phyloP scores from a whole-genome alignment of 768 basidiomycete species.

The Leucocoprinus leucothites region DNA sequence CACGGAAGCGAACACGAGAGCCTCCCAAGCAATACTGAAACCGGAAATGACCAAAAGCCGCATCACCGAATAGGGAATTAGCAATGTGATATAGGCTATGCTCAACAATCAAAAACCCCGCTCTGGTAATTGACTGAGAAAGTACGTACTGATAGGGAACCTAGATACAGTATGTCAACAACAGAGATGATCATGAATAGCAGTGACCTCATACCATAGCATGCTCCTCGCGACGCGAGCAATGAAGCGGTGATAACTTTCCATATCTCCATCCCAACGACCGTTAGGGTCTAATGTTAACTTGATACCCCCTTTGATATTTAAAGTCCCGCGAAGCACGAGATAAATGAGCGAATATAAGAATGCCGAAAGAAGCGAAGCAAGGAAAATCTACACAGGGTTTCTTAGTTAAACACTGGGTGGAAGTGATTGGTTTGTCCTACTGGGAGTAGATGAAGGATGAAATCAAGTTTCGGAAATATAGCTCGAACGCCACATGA shows the following conservation, averaged over 20 bases:
- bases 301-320: slow-evolving; percentile 47
- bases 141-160: slow-evolving; percentile 54
- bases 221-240: slow-evolving; percentile 61
- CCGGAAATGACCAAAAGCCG: slow-evolving; percentile 48
- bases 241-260: slow-evolving; percentile 61
- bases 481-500: slow-evolving; percentile 48
- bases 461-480: slow-evolving; percentile 41
- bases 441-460: slow-evolving; percentile 65
- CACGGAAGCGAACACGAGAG: slow-evolving; percentile 45
- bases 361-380: slow-evolving; percentile 50
- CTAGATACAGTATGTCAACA: slow-evolving; percentile 26
- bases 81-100: slow-evolving; percentile 55
- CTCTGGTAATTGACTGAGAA: not conserved
- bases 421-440: slow-evolving; percentile 15
- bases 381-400: slow-evolving; percentile 58
- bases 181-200: not conserved
- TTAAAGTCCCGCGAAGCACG: slow-evolving; percentile 54
- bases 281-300: slow-evolving; percentile 45
- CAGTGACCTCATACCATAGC: slow-evolving; percentile 53
- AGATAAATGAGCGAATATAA: slow-evolving; percentile 63
- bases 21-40: slow-evolving; percentile 40
- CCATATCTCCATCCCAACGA: slow-evolving; percentile 35
- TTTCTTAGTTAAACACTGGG: no score
- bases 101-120: slow-evolving; percentile 6
- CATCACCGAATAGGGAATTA: slow-evolving; percentile 57